Evolutionary conservation across 2,329 filamentous ascomycete species (phyloP), one percentile per base, ranked within the genome.

Genomic region (Colletotrichum truncatum): DNA sequence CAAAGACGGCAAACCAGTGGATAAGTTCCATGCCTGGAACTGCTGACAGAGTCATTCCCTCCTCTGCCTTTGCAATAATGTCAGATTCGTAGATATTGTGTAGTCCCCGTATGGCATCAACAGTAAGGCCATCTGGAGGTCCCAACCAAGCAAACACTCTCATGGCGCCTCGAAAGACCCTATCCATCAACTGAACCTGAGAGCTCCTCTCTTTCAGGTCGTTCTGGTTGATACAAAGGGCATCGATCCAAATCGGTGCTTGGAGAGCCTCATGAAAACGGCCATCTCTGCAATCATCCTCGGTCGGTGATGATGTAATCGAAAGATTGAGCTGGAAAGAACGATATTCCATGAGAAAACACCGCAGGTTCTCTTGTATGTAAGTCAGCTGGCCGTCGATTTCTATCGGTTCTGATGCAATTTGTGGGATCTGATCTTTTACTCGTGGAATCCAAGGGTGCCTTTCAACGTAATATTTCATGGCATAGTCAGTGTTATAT

Each of bases 321-420:
- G n/a, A n/a, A n/a, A n/a, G n/a, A n/a, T n/a, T n/a, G n/a, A 4
- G 39, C 39, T 7, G 21, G 18, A 16, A 25, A 23, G 6, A 23
- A 23, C 21, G 10, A 25, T 43, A 43, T 5, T 12, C 39, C 1
- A 21, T 0, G 18, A 43, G 39, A 12, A 43, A 43, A 12, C 9
- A 43, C 9, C 25, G 2, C 18, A 43, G 3, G 10, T 43, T 43
- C 0, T 43, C 39, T 4, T 43, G 39, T 6, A 5, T 12, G 10
- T 43, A 43, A 7, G 25, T 14, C 39, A 25, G 0, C 0, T 6
- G 7, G 18, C 18, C 39, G 6, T 43, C 0, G 39, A 43, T 0
- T 4, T 43, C 16, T 25, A 25, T 43, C 1, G 39, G 39, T n/a
- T n/a, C 11, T 23, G 11, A 11, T 1, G 18, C 12, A 21, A 5